Evolutionary conservation across 2,329 filamentous ascomycete species (phyloP).

Genomic region (Zymoseptoria passerinii): DNA sequence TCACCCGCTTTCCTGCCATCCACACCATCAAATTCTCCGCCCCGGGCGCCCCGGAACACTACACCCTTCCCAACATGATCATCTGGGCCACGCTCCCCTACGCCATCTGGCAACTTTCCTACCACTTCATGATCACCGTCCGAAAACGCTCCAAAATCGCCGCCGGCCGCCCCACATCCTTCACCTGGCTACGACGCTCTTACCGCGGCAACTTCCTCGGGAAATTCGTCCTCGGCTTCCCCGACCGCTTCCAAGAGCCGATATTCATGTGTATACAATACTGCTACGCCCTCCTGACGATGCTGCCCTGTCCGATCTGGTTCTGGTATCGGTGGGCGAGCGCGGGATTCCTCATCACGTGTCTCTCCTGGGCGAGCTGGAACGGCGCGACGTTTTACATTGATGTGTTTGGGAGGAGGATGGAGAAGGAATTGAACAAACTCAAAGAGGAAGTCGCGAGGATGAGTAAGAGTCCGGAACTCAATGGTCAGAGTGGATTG

Average conservation of each 20-base stretch:
- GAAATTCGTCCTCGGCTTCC: constrained; percentile 70
- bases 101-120: constrained; percentile 80
- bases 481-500: constrained; percentile 16
- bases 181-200: constrained; percentile 89
- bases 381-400: constrained; percentile 98
- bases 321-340: constrained; percentile 82
- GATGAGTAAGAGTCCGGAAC: constrained; percentile 26
- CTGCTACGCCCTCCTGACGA: constrained; percentile 78
- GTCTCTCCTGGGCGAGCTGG: constrained; percentile 95
- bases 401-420: constrained; percentile 91
- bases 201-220: constrained; percentile 89
- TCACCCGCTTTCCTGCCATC: constrained; percentile 70
- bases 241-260: constrained; percentile 67
- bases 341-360: constrained; percentile 62
- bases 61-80: constrained; percentile 76
- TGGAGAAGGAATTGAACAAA: constrained; percentile 90
- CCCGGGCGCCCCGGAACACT: constrained; percentile 64
- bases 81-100: constrained; percentile 92
- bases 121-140: constrained; percentile 93
- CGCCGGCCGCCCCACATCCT: constrained; percentile 88
- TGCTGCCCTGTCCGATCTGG: constrained; percentile 91
- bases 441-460: constrained; percentile 69
- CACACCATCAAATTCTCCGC: constrained; percentile 65
- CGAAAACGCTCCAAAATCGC: constrained; percentile 93
- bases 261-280: constrained; percentile 98